Percentiles rank a stretch among this genome's conserved stretches.
These are phyloP conservation scores for Ramaria sp. DNA, from an alignment of 768 basidiomycete species.

Conservation along the genomic window DNA sequence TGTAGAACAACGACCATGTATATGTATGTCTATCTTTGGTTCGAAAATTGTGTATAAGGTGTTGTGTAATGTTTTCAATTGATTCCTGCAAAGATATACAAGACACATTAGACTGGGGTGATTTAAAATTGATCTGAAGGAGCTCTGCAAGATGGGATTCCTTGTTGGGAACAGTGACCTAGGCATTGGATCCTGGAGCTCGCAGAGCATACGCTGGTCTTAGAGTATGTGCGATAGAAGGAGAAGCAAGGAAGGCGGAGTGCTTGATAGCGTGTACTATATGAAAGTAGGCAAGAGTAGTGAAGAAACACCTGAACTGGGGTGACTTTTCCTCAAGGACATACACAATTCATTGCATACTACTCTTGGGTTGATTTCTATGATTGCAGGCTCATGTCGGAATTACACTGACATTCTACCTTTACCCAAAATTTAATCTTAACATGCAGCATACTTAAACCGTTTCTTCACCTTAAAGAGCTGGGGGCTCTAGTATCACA, in stretches of 20 bases:
- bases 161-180: constrained; percentile 48
- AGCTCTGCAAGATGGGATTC: constrained; percentile 34
- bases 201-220: constrained; percentile 48
- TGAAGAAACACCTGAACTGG: no score
- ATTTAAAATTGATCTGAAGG: constrained; percentile 17
- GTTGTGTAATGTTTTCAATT: constrained; percentile 39
- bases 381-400: no score
- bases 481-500: no score
- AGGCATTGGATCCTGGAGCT: constrained; percentile 35
- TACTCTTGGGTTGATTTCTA: no score
- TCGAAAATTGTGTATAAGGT: constrained; percentile 32
- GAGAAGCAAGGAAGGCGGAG: constrained; percentile 58
- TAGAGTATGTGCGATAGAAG: constrained; percentile 26
- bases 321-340: no score
- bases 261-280: constrained; percentile 85
- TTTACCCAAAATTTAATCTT: no score
- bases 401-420: no score
- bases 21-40: constrained; percentile 37
- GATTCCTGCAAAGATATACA: constrained; percentile 16
- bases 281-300: constrained; percentile 93
- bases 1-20: constrained; percentile 39
- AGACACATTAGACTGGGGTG: neutral
- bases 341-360: no score
- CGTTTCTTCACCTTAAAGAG: no score
- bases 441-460: no score